A percentile compares a stretch with the other conserved stretches of the same genome.
Conservation (phyloP, 78 protist genomes). For the Diacronema lutheri region DNA sequence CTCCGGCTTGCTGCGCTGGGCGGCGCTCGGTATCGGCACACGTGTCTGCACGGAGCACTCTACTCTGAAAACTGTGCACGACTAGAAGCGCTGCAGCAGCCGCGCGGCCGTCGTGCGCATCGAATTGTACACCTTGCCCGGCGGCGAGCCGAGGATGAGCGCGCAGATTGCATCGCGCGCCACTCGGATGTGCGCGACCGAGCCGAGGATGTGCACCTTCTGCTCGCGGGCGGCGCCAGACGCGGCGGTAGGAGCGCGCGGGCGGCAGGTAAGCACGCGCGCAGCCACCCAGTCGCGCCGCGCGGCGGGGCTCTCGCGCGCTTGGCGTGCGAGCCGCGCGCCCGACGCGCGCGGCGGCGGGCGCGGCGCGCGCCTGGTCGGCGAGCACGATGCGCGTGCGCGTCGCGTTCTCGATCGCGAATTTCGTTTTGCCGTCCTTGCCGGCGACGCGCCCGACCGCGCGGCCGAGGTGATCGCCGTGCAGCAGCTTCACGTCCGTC, state of each 20-base stretch:
- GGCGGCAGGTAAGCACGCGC: no score
- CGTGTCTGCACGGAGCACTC: no score
- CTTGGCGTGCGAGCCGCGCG: constrained; percentile 38
- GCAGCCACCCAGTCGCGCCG: no score
- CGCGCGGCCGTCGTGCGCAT: neutral
- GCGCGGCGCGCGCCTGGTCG: no score
- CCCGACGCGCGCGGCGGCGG: constrained; percentile 24
- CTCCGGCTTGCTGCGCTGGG: no score
- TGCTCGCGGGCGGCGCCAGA: no score
- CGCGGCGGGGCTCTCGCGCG: neutral
- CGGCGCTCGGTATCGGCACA: no score
- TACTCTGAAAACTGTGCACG: no score
- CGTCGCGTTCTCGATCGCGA: constrained; percentile 95
- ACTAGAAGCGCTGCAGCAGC: neutral
- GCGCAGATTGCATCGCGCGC: constrained; percentile 90
- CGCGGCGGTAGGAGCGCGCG: no score
- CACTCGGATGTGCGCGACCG: constrained; percentile 79
- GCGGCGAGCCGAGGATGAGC: constrained; percentile 84
- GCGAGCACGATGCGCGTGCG: constrained; percentile 96
- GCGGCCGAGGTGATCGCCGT: constrained; percentile 94
- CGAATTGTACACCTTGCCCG: neutral
- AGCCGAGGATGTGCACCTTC: constrained; percentile 92
- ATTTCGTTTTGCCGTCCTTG: constrained; percentile 91
- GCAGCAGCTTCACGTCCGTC: constrained; percentile 73
- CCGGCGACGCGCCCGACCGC: constrained; percentile 99